Evolutionary conservation across 805 yeast genomes (phyloP).

Genomic region (Zygosaccharomyces kombuchaensis): DNA sequence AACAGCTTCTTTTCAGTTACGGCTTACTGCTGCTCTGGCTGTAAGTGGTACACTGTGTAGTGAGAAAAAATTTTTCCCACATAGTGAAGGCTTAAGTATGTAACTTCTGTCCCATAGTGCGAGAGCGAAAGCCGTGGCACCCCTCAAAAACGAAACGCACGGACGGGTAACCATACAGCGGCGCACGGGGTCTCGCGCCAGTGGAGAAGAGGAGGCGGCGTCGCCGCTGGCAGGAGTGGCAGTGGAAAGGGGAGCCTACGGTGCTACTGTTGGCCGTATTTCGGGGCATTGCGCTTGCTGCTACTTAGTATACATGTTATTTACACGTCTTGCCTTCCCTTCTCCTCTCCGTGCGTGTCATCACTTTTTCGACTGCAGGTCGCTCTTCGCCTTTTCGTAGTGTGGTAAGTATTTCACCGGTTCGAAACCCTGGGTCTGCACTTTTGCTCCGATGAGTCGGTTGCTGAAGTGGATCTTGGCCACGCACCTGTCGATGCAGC

Average conservation of each 20-base stretch:
- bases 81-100: slow-evolving; percentile 12
- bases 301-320: too few species aligned
- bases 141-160: slow-evolving; percentile 7
- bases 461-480: slow-evolving; percentile 76
- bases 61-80: slow-evolving; percentile 7
- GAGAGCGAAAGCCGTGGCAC: slow-evolving; percentile 8
- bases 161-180: slow-evolving; percentile 9
- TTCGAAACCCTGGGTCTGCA: slow-evolving; percentile 41
- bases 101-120: slow-evolving; percentile 5
- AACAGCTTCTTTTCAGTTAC: slow-evolving; percentile 3
- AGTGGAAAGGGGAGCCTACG: too few species aligned
- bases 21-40: slow-evolving; percentile 3
- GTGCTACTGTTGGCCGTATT: too few species aligned
- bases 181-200: too few species aligned
- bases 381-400: slow-evolving; percentile 18
- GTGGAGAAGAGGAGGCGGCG: too few species aligned
- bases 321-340: background rate
- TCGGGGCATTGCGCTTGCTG: too few species aligned
- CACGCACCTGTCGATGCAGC: slow-evolving; percentile 84
- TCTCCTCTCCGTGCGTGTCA: background rate
- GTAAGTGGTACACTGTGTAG: slow-evolving; percentile 6
- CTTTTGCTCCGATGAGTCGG: slow-evolving; percentile 51
- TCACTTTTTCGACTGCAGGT: background rate
- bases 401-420: slow-evolving; percentile 45
- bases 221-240: too few species aligned